Evolutionary conservation across 208 protist genomes (phyloP), one percentile per base, ranked within the genome.

Genomic region (Polymyxa betae): DNA sequence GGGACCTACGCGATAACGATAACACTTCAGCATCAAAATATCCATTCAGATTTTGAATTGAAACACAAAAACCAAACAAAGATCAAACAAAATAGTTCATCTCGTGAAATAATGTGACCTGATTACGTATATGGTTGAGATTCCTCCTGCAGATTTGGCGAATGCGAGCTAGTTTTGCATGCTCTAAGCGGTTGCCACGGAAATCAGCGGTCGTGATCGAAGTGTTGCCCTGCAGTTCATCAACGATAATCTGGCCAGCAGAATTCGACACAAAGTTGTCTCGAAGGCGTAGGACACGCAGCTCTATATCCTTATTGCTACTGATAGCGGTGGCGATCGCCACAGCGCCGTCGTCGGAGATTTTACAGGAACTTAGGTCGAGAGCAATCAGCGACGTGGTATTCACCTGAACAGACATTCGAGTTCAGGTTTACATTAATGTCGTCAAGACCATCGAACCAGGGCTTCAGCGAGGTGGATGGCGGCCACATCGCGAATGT

Each of bases 221-320:
- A 20, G 72, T 82, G 35, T 82, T 82, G 72, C 16, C 72, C n/a
- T 82, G 72, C 5, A 82, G 72, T 82, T 82, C 72, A 82, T 82
- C 72, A 5, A 82, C 5, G n/a, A 82, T 5, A n/a, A 82, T 82
- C n/a, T 82, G 72, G 16, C 72, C 72, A 20, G 72, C 72, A 5
- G 72, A 82, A 35, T 35, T 45, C 16, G 72, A 82, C 5, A 82
- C 35, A 43, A 38, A 82, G n/a, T 82, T 82, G 72, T 82, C 72
- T 35, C 72, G 72, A 5, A 82, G n/a, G 5, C 72, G 5, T 20
- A 82, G 72, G n/a, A 5, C n/a, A 20, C 72, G 5, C 72, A 82
- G n/a, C 12, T 20, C 72, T 20, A 35, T 45, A n/a, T 35, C 72
- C 16, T 35, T n/a, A 43, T 82, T 82, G 72, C 35, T 43, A 20